Percentiles rank a stretch among this genome's conserved stretches.
Conservation (phyloP, 352 stramenopile genomes). For the Aphanomyces invadans region DNA sequence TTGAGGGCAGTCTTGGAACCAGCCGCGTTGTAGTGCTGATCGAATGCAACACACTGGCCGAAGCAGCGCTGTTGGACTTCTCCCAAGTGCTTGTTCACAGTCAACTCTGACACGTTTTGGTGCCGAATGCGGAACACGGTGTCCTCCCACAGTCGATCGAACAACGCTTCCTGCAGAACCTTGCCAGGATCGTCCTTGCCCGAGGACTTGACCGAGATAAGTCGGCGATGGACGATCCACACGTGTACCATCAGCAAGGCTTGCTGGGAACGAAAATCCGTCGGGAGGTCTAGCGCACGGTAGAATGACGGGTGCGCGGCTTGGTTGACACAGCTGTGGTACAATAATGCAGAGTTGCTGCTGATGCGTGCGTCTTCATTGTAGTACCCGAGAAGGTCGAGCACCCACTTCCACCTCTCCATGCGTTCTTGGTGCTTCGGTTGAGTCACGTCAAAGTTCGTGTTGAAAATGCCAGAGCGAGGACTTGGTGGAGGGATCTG, state of each 20-base stretch:
- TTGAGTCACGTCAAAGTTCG: slow-evolving; percentile 74
- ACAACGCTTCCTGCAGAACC: slow-evolving; percentile 92
- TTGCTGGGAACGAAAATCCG: slow-evolving; percentile 90
- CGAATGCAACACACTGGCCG: slow-evolving; percentile 90
- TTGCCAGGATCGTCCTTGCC: slow-evolving; percentile 59
- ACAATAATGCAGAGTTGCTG: slow-evolving; percentile 59
- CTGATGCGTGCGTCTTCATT: slow-evolving; percentile 79
- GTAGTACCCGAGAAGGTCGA: slow-evolving; percentile 78
- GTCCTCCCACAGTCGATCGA: slow-evolving; percentile 96
- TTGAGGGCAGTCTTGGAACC: slow-evolving; percentile 44
- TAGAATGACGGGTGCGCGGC: slow-evolving; percentile 68
- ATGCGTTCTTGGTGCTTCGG: slow-evolving; percentile 41
- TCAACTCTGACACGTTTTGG: slow-evolving; percentile 90
- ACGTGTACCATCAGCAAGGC: slow-evolving; percentile 92
- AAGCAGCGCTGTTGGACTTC: slow-evolving; percentile 95
- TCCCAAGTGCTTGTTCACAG: slow-evolving; percentile 94
- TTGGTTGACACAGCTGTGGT: slow-evolving; percentile 81
- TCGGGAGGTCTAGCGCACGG: slow-evolving; percentile 45
- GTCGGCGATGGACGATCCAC: slow-evolving; percentile 93
- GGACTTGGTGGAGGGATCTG: slow-evolving; percentile 75
- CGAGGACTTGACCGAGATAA: slow-evolving; percentile 49
- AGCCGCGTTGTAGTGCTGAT: slow-evolving; percentile 67
- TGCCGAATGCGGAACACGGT: slow-evolving; percentile 89
- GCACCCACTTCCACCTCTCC: slow-evolving; percentile 73
- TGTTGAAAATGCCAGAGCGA: slow-evolving; percentile 55